Percentiles rank a stretch among this genome's conserved stretches.
phyloP scores from a whole-genome alignment of 352 stramenopile genomes.

The Plasmopara muralis region DNA sequence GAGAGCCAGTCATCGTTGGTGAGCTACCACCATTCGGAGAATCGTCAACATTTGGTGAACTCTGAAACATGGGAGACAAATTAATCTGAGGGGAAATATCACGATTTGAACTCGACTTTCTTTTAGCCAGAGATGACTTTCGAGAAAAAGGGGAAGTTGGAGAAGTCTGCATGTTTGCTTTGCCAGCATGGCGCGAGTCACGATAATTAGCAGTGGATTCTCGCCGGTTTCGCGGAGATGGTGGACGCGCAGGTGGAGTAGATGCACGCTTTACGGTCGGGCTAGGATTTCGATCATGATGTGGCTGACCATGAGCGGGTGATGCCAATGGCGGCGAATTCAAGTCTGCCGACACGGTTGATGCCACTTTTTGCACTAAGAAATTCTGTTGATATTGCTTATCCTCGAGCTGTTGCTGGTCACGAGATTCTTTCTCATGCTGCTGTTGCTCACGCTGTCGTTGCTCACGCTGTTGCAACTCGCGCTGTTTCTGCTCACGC shows the following conservation, averaged over 20 bases:
- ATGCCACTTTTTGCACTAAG: conserved; percentile 17
- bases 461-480: conserved; percentile 10
- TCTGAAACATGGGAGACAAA: conserved; percentile 9
- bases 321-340: conserved; percentile 10
- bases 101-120: conserved; percentile 11
- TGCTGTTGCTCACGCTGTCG: conserved; percentile 18
- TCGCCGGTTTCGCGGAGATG: conserved; percentile 25
- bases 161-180: conserved; percentile 11
- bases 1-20: conserved; percentile 27
- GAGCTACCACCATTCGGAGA: conserved; percentile 19
- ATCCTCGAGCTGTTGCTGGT: conserved; percentile 1
- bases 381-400: conserved; percentile 15
- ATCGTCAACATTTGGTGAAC: conserved; percentile 16
- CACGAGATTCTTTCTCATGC: conserved; percentile 9
- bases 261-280: conserved; percentile 23
- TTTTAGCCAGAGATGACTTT: conserved; percentile 3
- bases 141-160: conserved; percentile 17
- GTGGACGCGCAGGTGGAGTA: conserved; percentile 18
- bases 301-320: conserved; percentile 6
- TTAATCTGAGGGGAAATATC: conserved; percentile 21
- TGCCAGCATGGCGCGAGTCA: conserved; percentile 18
- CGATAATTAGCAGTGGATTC: conserved; percentile 9
- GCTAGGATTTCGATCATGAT: conserved; percentile 17
- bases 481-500: conserved; percentile 5
- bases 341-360: conserved; percentile 32